A percentile compares a stretch with the other conserved stretches of the same genome.
Evolutionary conservation across 495 filamentous ascomycete species (phyloP).

Genomic region (Lentithecium fluviatile): DNA sequence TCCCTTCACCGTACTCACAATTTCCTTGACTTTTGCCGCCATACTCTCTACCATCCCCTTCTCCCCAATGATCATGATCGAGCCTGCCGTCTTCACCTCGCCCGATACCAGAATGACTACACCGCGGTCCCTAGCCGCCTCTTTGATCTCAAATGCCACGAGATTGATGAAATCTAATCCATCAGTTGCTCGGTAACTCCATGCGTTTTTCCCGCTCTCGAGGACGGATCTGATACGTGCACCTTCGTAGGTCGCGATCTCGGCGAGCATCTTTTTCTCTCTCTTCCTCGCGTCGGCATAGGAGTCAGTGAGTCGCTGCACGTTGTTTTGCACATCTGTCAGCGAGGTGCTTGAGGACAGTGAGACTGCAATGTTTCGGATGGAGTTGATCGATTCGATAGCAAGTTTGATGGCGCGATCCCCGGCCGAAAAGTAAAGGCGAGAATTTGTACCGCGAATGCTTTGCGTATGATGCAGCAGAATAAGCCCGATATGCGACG

Average conservation of each 20-base stretch:
- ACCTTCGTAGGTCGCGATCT: constrained; percentile 24
- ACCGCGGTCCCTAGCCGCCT: constrained; percentile 6
- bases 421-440: constrained; percentile 15
- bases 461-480: constrained; percentile 28
- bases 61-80: constrained; percentile 24
- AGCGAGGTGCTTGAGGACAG: constrained; percentile 9
- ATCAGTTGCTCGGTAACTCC: constrained; percentile 19
- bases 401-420: constrained; percentile 21
- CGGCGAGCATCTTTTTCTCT: constrained; percentile 14
- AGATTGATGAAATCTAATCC: constrained; percentile 27
- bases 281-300: background rate
- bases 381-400: background rate
- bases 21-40: constrained; percentile 10
- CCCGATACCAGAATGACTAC: constrained; percentile 17
- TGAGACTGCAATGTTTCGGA: constrained; percentile 4
- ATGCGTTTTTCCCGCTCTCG: constrained; percentile 7
- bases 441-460: constrained; percentile 21
- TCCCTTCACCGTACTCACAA: constrained; percentile 16
- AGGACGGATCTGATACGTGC: constrained; percentile 12
- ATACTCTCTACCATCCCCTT: constrained; percentile 8
- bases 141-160: constrained; percentile 16
- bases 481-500: constrained; percentile 13
- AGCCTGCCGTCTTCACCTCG: constrained; percentile 11
- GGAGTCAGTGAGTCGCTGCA: constrained; percentile 1
- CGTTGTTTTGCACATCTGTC: constrained; percentile 1